Evolutionary conservation across 495 filamentous ascomycete species (phyloP), one percentile per base, ranked within the genome.

Genomic region (Neurospora sublineolata): DNA sequence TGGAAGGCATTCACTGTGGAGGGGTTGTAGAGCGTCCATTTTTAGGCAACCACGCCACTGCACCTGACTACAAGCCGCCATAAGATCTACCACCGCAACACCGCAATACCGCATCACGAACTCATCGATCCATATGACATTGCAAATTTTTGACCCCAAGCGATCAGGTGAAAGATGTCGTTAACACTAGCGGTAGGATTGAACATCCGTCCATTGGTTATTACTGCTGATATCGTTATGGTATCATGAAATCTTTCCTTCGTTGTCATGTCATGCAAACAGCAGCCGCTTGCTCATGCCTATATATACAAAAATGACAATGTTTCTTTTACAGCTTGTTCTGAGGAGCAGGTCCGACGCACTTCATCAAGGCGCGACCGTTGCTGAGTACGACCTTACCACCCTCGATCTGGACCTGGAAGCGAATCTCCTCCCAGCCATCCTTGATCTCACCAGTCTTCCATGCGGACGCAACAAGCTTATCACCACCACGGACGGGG

Each of bases 301-400:
- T 64, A 33, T 64, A 64, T 36, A 64, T 33, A 33, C 27, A 64
- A 64, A 33, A 64, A 64, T 33, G 52, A 33, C 7, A 16, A 18
- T 18, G 14, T 4, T 64, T 14, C 12, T 30, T 33, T 44, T 80
- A 94, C 77, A 94, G 80, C 83, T 90, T 93, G 78, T 87, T 89
- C 82, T 87, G 88, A 20, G 52, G 52, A 64, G 76, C 76, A 44
- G 80, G 80, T 64, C 77, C 80, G 41, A 79, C 85, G 52, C 87
- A 84, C 86, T 89, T 93, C 81, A 97, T 86, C 77, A 94, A 75
- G 64, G 92, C 91, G 46, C 92, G 85, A 4, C 93, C 93, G 82
- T 97, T 96, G 81, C 89, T 94, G 82, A 97, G 81, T 20, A 89
- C 89, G 18, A 91, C 89, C 85, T 93, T 93, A 23, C 89, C 92